Conservation (phyloP, 164 flowering plant species). For the Liriodendron chinense region DNA sequence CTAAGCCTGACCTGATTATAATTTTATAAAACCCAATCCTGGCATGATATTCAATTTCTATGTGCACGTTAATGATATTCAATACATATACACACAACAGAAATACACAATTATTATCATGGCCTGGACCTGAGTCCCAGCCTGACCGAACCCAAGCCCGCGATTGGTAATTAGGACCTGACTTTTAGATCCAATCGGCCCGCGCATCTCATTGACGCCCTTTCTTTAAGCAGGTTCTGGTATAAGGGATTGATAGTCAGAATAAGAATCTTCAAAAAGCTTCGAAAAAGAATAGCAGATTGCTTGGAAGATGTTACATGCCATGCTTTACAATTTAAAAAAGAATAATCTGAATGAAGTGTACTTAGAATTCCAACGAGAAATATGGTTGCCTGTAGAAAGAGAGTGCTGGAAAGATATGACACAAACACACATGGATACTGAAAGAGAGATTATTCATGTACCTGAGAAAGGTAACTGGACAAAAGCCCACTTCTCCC, state of each 20-base stretch:
- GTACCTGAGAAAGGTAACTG: conserved; percentile 90
- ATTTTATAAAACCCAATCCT: too few species aligned
- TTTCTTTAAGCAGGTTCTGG: too few species aligned
- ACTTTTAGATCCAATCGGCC: not conserved
- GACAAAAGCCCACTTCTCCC: conserved; percentile 97
- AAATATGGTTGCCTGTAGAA: not conserved
- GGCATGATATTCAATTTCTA: too few species aligned
- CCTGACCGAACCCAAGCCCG: not conserved
- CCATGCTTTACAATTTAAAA: not conserved
- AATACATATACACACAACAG: too few species aligned
- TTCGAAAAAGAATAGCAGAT: not conserved
- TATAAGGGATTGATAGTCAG: not conserved
- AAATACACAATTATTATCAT: not conserved
- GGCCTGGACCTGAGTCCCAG: not conserved
- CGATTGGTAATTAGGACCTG: not conserved
- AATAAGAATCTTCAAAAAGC: not conserved
- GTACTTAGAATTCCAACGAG: not conserved
- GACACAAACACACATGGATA: not conserved
- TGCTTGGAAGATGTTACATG: not conserved
- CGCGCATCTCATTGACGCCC: not conserved
- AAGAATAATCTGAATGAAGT: not conserved
- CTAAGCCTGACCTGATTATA: too few species aligned
- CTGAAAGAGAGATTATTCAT: not conserved
- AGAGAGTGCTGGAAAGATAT: not conserved
- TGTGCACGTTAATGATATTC: too few species aligned